Evolutionary conservation across 1,139 yeast genomes (phyloP).

Genomic region (Debaryomycetaceae sp.): DNA sequence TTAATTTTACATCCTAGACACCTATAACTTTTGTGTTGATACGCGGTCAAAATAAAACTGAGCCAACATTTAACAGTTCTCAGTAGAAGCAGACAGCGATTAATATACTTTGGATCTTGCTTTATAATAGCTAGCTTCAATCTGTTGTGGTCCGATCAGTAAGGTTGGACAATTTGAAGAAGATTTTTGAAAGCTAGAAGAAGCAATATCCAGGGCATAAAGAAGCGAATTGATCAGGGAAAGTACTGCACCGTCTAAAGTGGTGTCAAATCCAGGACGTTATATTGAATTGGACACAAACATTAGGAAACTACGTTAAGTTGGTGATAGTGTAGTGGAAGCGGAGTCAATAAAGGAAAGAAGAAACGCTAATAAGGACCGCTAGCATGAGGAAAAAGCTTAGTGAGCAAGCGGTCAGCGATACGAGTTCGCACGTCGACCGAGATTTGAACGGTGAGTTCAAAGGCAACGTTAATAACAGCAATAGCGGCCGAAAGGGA

Average conservation of each 20-base stretch:
- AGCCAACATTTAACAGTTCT: too few relatives aligned
- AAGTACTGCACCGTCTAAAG: background rate
- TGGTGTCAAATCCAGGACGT: background rate
- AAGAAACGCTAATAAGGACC: background rate
- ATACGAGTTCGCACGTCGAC: slow-evolving; percentile 14
- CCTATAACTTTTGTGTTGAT: background rate
- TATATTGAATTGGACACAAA: background rate
- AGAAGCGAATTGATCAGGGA: background rate
- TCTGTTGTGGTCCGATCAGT: background rate
- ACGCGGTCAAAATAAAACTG: background rate
- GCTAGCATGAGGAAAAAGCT: slow-evolving; percentile 24
- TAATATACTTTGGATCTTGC: background rate
- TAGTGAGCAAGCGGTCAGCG: slow-evolving; percentile 20
- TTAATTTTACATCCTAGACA: background rate
- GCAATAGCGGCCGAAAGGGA: slow-evolving; percentile 3
- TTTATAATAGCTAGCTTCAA: background rate
- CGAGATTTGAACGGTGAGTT: slow-evolving; percentile 31
- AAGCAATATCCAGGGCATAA: background rate
- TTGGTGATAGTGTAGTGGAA: background rate
- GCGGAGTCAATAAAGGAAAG: background rate
- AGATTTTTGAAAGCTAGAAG: background rate
- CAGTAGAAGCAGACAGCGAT: background rate
- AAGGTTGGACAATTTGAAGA: background rate
- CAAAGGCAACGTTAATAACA: slow-evolving; percentile 18
- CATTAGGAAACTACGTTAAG: background rate